A percentile compares a stretch with the other conserved stretches of the same genome.
These are phyloP conservation scores for Trametes pubescens DNA, from an alignment of 1,284 basidiomycete species.

Conservation along the genomic window DNA sequence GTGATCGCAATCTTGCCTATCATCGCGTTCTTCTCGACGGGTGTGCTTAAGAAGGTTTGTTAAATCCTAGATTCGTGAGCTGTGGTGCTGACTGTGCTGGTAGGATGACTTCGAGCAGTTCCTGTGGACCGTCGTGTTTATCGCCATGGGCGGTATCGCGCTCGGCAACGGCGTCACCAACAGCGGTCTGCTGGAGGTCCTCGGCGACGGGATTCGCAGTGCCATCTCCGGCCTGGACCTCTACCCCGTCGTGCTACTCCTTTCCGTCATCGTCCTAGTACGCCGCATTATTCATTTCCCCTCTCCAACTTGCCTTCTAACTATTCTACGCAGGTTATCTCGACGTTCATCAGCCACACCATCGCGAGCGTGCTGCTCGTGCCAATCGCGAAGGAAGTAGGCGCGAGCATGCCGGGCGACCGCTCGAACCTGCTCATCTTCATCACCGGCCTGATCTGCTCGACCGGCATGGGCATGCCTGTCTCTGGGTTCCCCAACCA, in stretches of 20 bases:
- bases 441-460: slow-evolving; percentile 92
- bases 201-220: slow-evolving; percentile 76
- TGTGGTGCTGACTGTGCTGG: not conserved
- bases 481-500: slow-evolving; percentile 98
- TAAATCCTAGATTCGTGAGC: not conserved
- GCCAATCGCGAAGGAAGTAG: slow-evolving; percentile 94
- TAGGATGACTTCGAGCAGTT: slow-evolving; percentile 97
- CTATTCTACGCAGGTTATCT: slow-evolving; percentile 62
- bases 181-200: slow-evolving; percentile 85
- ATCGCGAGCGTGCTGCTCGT: slow-evolving; percentile 97
- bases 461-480: slow-evolving; percentile 97
- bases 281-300: slow-evolving; percentile 49
- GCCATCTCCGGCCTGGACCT: slow-evolving; percentile 78
- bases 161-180: slow-evolving; percentile 94
- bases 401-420: slow-evolving; percentile 67
- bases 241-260: slow-evolving; percentile 86
- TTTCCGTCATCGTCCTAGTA: slow-evolving; percentile 88
- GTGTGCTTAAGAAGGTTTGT: slow-evolving; percentile 90
- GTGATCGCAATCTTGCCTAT: slow-evolving; percentile 96
- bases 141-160: slow-evolving; percentile 99
- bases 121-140: slow-evolving; percentile 92
- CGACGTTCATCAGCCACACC: slow-evolving; percentile 95
- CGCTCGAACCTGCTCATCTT: slow-evolving; percentile 89
- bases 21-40: slow-evolving; percentile 94
- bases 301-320: not conserved